Evolutionary conservation across 2,329 filamentous ascomycete species (phyloP).

Genomic region (Alternaria sp.): DNA sequence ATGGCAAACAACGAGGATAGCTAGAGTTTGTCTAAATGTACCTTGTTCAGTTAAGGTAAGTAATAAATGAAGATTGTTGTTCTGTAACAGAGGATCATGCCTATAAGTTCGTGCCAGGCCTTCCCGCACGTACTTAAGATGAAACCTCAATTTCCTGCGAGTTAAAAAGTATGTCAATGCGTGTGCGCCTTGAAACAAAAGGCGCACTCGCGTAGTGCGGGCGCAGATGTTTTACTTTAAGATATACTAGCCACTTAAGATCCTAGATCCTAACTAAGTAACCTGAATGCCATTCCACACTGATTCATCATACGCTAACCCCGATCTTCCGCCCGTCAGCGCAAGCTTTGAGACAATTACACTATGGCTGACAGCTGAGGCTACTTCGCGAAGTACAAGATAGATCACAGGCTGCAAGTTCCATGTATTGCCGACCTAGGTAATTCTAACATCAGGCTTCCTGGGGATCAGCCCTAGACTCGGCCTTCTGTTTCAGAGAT

Average conservation of each 20-base stretch:
- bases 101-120: conserved; percentile 6
- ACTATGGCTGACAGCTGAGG: neutral
- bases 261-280: neutral
- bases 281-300: neutral
- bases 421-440: neutral
- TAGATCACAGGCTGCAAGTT: neutral
- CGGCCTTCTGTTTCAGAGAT: neutral
- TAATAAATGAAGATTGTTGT: neutral
- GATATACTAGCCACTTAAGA: neutral
- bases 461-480: neutral
- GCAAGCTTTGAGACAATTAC: neutral
- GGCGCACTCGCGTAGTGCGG: neutral
- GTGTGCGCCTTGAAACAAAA: neutral
- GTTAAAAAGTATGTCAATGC: neutral
- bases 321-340: neutral
- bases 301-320: neutral
- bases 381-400: neutral
- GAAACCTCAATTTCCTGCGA: neutral
- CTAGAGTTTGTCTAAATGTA: neutral
- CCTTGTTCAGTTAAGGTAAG: neutral
- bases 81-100: neutral
- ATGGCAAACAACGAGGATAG: neutral
- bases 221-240: neutral
- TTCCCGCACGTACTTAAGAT: neutral
- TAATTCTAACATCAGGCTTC: neutral